Percentiles rank a stretch among this genome's conserved stretches.
These are phyloP conservation scores for Cylindrodendrum hubeiense DNA, from an alignment of 2,329 filamentous ascomycete genomes.

Conservation along the genomic window DNA sequence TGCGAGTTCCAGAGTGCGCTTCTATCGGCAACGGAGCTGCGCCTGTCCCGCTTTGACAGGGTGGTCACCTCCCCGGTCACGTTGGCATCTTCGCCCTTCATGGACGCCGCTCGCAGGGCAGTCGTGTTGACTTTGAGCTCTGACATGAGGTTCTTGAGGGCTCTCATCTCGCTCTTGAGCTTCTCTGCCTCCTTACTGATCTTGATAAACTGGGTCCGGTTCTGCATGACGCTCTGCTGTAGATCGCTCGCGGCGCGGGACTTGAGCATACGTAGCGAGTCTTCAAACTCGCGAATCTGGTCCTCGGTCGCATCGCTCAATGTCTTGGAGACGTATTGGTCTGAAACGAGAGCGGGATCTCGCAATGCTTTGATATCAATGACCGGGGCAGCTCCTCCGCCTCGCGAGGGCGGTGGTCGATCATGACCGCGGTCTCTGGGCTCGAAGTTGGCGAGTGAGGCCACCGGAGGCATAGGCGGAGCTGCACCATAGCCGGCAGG, in stretches of 20 bases:
- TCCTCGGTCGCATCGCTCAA: slow-evolving; percentile 89
- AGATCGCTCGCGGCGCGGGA: slow-evolving; percentile 84
- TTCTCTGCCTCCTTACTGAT: slow-evolving; percentile 99
- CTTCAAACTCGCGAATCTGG: slow-evolving; percentile 86
- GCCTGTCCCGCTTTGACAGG: slow-evolving; percentile 77
- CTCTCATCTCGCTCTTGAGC: slow-evolving; percentile 95
- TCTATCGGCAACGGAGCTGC: slow-evolving; percentile 85
- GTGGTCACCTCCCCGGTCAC: slow-evolving; percentile 65
- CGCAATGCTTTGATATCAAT: slow-evolving; percentile 83
- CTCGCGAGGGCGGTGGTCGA: slow-evolving; percentile 66
- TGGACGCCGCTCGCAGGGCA: slow-evolving; percentile 71
- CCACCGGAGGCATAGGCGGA: slow-evolving; percentile 79
- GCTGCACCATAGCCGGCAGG: slow-evolving; percentile 78
- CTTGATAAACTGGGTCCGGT: slow-evolving; percentile 98
- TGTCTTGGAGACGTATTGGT: slow-evolving; percentile 81
- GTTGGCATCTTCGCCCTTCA: slow-evolving; percentile 60
- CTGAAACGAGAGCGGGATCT: slow-evolving; percentile 82
- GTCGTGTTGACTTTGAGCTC: slow-evolving; percentile 87
- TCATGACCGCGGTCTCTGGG: slow-evolving; percentile 54
- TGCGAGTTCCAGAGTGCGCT: slow-evolving; percentile 77
- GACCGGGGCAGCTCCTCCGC: slow-evolving; percentile 68
- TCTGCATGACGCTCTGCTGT: slow-evolving; percentile 96
- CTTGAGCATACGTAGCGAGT: slow-evolving; percentile 81
- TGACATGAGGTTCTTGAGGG: slow-evolving; percentile 89
- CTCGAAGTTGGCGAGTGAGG: slow-evolving; percentile 70